Conservation (phyloP, 2,329 filamentous ascomycete genomes). For the Kalmusia sp. region DNA sequence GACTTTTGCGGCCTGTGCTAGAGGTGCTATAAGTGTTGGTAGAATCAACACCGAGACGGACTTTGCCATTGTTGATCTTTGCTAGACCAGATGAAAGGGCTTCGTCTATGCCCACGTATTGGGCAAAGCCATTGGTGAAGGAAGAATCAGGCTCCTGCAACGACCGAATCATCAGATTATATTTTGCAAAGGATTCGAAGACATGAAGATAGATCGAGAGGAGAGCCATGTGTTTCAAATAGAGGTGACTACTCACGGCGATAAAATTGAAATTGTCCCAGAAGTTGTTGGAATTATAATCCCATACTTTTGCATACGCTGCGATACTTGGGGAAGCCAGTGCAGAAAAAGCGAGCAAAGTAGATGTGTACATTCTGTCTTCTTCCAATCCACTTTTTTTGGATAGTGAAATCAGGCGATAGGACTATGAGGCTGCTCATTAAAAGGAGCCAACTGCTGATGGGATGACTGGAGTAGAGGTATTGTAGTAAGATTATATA, state of each 20-base stretch:
- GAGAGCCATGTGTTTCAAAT: background rate
- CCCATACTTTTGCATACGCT: background rate
- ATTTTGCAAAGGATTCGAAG: too few species aligned
- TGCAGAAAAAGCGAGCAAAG: background rate
- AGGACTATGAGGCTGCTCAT: too few species aligned
- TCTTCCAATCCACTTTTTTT: background rate
- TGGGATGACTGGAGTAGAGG: too few species aligned
- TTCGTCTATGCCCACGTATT: constrained; percentile 26
- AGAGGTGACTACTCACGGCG: constrained; percentile 1
- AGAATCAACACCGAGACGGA: constrained; percentile 33
- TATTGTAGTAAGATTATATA: too few species aligned
- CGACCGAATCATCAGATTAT: background rate
- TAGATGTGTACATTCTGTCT: background rate
- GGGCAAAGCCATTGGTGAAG: constrained; percentile 26
- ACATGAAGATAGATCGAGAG: background rate
- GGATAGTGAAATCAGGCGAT: background rate
- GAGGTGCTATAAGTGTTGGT: constrained; percentile 17
- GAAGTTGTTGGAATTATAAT: constrained; percentile 28
- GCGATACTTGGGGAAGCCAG: background rate
- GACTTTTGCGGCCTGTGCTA: constrained; percentile 26
- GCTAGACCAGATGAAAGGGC: constrained; percentile 26
- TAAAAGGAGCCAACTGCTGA: too few species aligned
- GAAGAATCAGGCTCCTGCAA: constrained; percentile 9
- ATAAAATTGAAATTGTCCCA: constrained; percentile 26
- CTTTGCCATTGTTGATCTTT: constrained; percentile 16